These are phyloP conservation scores for Penicillium digitatum DNA, from an alignment of 2,329 filamentous ascomycete species.

Conservation along the genomic window DNA sequence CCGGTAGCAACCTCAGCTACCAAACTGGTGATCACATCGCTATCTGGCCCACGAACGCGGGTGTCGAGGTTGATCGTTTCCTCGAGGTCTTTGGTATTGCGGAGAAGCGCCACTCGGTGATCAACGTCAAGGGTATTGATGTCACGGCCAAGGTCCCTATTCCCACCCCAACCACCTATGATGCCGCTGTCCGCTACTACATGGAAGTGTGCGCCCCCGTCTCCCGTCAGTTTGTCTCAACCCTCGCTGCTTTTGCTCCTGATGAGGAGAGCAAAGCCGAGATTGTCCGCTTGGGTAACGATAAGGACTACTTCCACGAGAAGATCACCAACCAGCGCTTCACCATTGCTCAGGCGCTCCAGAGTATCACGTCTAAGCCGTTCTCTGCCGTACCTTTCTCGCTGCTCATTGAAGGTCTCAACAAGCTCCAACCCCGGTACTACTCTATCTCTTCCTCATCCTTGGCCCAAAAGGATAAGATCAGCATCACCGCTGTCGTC, in stretches of 20 bases:
- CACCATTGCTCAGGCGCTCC: constrained; percentile 84
- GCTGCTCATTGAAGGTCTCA: constrained; percentile 85
- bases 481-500: constrained; percentile 92
- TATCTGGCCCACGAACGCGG: constrained; percentile 93
- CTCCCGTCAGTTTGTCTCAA: constrained; percentile 89
- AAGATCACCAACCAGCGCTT: constrained; percentile 76
- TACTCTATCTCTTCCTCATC: constrained; percentile 99
- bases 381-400: constrained; percentile 91
- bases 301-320: constrained; percentile 93
- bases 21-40: constrained; percentile 97
- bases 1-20: constrained; percentile 83
- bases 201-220: constrained; percentile 94
- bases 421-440: constrained; percentile 94
- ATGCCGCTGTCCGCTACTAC: constrained; percentile 89
- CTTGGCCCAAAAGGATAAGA: constrained; percentile 85
- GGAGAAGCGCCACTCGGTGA: constrained; percentile 74
- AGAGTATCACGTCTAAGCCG: constrained; percentile 66
- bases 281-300: constrained; percentile 79
- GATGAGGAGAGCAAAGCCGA: constrained; percentile 80
- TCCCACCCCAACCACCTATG: constrained; percentile 93
- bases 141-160: constrained; percentile 96
- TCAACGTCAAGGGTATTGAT: constrained; percentile 86
- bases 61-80: constrained; percentile 86
- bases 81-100: constrained; percentile 71
- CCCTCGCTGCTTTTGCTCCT: constrained; percentile 83